A percentile compares a stretch with the other conserved stretches of the same genome.
Evolutionary conservation across 2,329 filamentous ascomycete genomes (phyloP).

Genomic region (Stachybotrys chartarum): DNA sequence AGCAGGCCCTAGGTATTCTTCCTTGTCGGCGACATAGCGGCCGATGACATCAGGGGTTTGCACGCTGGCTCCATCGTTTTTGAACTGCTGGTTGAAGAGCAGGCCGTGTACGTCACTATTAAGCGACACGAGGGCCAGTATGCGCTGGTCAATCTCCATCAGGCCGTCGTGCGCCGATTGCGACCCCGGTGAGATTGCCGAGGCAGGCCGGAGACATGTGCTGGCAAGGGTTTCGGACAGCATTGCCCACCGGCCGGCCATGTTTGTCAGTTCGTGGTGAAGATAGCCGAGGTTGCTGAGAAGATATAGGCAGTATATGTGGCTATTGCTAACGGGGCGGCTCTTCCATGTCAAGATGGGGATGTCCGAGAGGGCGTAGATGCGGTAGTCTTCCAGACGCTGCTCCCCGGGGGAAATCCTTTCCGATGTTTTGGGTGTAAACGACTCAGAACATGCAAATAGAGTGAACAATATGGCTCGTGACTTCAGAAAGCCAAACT

Average conservation of each 20-base stretch:
- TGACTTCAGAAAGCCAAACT: no score
- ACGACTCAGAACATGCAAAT: no score
- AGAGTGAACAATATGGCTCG: no score
- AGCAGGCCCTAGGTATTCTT: neutral
- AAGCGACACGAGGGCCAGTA: neutral
- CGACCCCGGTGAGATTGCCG: no score
- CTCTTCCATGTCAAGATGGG: neutral
- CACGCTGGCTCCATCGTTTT: neutral
- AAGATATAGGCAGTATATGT: neutral
- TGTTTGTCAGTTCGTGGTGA: neutral
- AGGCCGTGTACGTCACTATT: neutral
- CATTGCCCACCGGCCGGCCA: neutral
- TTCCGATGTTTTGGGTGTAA: no score
- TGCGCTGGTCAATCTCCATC: neutral
- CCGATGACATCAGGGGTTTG: no score
- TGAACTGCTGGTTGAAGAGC: neutral
- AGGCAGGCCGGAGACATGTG: neutral
- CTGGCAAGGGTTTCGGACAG: neutral
- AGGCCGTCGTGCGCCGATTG: no score
- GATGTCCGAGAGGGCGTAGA: neutral
- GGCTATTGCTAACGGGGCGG: neutral
- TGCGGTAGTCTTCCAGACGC: neutral
- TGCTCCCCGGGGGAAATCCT: neutral
- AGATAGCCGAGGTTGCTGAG: neutral
- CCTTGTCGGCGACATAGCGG: no score